Base-by-base conservation (phyloP, 23 red algal species). In the Gracilaria caudata region DNA sequence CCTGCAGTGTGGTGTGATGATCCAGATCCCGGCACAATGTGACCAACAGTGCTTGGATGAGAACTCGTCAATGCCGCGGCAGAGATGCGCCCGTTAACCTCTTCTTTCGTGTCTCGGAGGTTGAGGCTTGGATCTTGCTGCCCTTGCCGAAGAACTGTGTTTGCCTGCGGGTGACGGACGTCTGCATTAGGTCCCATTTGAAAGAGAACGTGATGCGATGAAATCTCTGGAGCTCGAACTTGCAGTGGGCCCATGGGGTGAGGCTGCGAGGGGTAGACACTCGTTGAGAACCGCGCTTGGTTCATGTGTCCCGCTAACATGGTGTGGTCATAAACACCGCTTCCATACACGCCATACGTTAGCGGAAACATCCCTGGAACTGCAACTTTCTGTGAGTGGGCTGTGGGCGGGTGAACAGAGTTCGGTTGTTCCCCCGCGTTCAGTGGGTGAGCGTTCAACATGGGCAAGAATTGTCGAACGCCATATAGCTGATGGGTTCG, bases 401-500 rank as follows among this genome's bases (percentile, higher is more conserved):
- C 32, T 25, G 53, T 45, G 35, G 43, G 14, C 14, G 30, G 55
- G 6, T 32, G 39, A 61, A 35, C 51, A 11, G 24, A 12, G 24
- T 79, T 72, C 1, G 47, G 24, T 23, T 54, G 57, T 36, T 86
- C 82, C 33, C 59, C 60, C 23, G 58, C 12, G 25, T 44, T 70
- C 40, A 37, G 23, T 4, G 82, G 39, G 28, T 61, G 72, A 19
- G 85, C 71, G 29, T 79, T 89, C 55, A 89, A 0, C 51, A 89
- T 76, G 30, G 85, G 85, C 46, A 89, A 32, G 21, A 78, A 63
- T 66, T 44, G 85, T 35, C 64, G 55, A 89, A 30, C 53, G n/a
- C 85, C 73, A 49, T 78, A 89, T n/a, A 89, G 79, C 20, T 61
- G 85, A 89, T 73, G 46, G 7, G 68, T 4, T 9, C 70, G 60